These are phyloP conservation scores for Ogataea pilisensis DNA, from an alignment of 805 yeast species.

Conservation along the genomic window DNA sequence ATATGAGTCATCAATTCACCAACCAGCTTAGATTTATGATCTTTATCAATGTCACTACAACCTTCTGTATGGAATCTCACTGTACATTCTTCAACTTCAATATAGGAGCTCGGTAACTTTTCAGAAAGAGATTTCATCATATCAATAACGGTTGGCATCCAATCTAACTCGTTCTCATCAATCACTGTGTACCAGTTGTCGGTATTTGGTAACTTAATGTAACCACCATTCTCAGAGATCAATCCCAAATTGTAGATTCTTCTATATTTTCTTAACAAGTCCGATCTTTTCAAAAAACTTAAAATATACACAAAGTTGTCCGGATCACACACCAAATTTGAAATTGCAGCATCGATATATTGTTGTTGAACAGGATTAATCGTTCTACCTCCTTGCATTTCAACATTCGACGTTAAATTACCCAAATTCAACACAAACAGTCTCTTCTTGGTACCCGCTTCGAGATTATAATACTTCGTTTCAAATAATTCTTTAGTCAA, in stretches of 20 bases:
- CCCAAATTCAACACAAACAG: slow-evolving; percentile 52
- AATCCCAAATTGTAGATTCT: slow-evolving; percentile 70
- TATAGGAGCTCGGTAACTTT: slow-evolving; percentile 73
- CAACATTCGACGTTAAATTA: slow-evolving; percentile 33
- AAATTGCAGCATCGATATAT: slow-evolving; percentile 51
- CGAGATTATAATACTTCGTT: slow-evolving; percentile 27
- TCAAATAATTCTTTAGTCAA: slow-evolving; percentile 33
- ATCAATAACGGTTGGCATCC: slow-evolving; percentile 57
- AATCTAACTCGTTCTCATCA: slow-evolving; percentile 47
- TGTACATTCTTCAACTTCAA: slow-evolving; percentile 71
- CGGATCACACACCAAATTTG: slow-evolving; percentile 54
- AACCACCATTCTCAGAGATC: slow-evolving; percentile 90
- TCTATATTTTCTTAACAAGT: slow-evolving; percentile 64
- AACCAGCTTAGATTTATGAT: slow-evolving; percentile 61
- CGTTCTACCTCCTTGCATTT: slow-evolving; percentile 30
- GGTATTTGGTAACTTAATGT: slow-evolving; percentile 50
- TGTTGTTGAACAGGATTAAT: slow-evolving; percentile 57
- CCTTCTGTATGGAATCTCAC: slow-evolving; percentile 72
- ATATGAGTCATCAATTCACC: slow-evolving; percentile 86
- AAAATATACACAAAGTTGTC: slow-evolving; percentile 67
- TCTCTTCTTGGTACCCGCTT: slow-evolving; percentile 31
- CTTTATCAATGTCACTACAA: slow-evolving; percentile 54
- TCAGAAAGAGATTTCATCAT: slow-evolving; percentile 61
- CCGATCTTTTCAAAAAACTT: slow-evolving; percentile 58
- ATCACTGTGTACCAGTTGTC: slow-evolving; percentile 61